Percentiles rank a stretch among this genome's conserved stretches.
Evolutionary conservation across 192 early-diverging fungal genomes (phyloP).

Genomic region (Gryganskiella cystojenkinii): DNA sequence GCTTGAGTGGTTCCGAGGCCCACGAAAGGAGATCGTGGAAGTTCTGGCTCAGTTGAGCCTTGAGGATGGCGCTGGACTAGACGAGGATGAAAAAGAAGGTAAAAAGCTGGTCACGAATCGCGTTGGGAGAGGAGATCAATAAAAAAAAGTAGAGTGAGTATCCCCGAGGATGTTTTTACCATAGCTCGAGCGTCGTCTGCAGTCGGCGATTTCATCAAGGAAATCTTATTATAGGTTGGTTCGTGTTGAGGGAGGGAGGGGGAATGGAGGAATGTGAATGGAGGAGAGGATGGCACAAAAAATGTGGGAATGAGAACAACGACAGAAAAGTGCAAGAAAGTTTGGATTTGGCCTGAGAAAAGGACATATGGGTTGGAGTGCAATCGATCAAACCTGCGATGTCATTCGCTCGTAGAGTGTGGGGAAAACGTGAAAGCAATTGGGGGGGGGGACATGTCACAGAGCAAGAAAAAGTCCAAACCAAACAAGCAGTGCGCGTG

Average conservation of each 20-base stretch:
- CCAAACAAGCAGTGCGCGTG: no score
- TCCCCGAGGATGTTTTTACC: constrained; percentile 6
- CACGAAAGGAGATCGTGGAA: constrained; percentile 18
- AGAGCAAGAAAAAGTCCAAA: no score
- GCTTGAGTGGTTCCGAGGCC: constrained; percentile 17
- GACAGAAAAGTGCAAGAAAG: neutral
- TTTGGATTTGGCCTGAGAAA: neutral
- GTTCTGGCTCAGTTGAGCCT: neutral
- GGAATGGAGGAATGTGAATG: neutral
- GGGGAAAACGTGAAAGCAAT: no score
- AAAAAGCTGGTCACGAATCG: neutral
- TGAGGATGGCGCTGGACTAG: constrained; percentile 11
- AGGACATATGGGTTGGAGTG: neutral
- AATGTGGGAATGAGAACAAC: neutral
- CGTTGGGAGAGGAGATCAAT: neutral
- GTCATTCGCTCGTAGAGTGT: no score
- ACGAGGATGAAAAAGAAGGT: neutral
- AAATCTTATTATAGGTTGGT: neutral
- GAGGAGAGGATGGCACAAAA: constrained; percentile 1
- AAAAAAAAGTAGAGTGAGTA: neutral
- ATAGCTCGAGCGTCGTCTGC: constrained; percentile 8
- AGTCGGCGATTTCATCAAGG: neutral
- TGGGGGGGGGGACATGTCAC: no score
- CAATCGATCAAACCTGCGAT: neutral
- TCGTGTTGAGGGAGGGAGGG: neutral